Evolutionary conservation across 139 green algal species (phyloP).

Genomic region (Chlamydomonas schloesseri): DNA sequence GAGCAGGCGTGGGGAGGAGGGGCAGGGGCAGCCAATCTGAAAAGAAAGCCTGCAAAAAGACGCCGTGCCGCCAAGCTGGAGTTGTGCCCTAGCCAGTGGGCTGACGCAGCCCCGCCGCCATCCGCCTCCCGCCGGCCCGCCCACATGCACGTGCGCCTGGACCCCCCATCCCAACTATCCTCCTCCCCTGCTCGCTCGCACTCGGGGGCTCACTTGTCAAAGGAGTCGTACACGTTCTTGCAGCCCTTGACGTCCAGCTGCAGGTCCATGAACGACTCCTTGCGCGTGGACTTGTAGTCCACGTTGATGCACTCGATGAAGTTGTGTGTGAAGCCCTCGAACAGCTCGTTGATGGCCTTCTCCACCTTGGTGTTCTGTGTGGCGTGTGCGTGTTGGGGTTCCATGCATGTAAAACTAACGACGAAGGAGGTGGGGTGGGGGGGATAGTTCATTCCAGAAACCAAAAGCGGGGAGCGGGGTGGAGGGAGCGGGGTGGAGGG

Average conservation of each 20-base stretch:
- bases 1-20: neutral
- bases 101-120: too few relatives aligned
- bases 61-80: too few relatives aligned
- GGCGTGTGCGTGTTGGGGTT: neutral
- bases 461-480: too few relatives aligned
- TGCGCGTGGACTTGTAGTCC: slow-evolving; percentile 87
- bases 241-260: slow-evolving; percentile 97
- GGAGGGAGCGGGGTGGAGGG: too few relatives aligned
- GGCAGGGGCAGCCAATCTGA: neutral
- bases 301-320: slow-evolving; percentile 97
- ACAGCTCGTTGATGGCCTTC: slow-evolving; percentile 89
- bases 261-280: slow-evolving; percentile 93
- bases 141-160: too few relatives aligned
- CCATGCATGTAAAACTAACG: neutral
- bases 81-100: too few relatives aligned
- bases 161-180: too few relatives aligned
- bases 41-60: too few relatives aligned
- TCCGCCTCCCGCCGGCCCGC: too few relatives aligned
- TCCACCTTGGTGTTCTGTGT: slow-evolving; percentile 91
- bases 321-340: slow-evolving; percentile 92
- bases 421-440: too few relatives aligned
- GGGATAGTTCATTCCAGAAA: too few relatives aligned
- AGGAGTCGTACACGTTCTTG: slow-evolving; percentile 82
- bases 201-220: slow-evolving; percentile 80
- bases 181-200: too few relatives aligned